Base-by-base conservation (phyloP, 495 filamentous ascomycete genomes). In the Penicillium robsamsonii region DNA sequence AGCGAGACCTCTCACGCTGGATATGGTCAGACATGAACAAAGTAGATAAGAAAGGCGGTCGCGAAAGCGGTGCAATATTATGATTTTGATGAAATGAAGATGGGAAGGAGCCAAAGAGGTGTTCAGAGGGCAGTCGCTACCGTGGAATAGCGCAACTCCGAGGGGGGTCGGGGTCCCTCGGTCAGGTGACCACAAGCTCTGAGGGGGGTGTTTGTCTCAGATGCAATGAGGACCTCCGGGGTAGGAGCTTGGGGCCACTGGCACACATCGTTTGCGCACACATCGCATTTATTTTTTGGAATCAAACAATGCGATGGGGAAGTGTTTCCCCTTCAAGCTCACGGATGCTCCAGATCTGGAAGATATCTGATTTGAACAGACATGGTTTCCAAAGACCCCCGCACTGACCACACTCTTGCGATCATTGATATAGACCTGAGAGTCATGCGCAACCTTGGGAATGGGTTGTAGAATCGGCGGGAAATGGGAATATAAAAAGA, bases 1-100 rank as follows among this genome's bases (percentile, higher is more conserved):
- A 94, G 73, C 92, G 90, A 75, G 91, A 94, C 75, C 94, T 88
- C 84, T 96, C 92, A 74, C 93, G 92, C 91, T 96, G 83, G 54
- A 66, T 51, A 62, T 66, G 68, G 69, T 78, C 68, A 78, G 74
- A 68, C 57, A 63, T 59, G 44, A 61, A 62, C 50, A 64, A 69
- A 60, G 70, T 68, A 64, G 65, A 68, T 73, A 61, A 55, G 53
- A 62, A 58, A 53, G 56, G 60, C 60, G 33, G 46, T 54, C 49
- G 57, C 53, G 46, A 53, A 56, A 51, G 46, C 55, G 57, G 31
- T 41, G 24, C 22, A 60, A 35, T 38, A 43, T 35, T 29, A 30
- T 56, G 48, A 22, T 51, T 20, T 47, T 20, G 44, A 49, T 46
- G 53, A 45, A 37, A 46, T 55, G 42, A 31, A 43, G 50, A 48